Percentiles rank a stretch among this genome's conserved stretches.
Evolutionary conservation across 2,329 filamentous ascomycete genomes (phyloP).

Genomic region (Clonostachys solani): DNA sequence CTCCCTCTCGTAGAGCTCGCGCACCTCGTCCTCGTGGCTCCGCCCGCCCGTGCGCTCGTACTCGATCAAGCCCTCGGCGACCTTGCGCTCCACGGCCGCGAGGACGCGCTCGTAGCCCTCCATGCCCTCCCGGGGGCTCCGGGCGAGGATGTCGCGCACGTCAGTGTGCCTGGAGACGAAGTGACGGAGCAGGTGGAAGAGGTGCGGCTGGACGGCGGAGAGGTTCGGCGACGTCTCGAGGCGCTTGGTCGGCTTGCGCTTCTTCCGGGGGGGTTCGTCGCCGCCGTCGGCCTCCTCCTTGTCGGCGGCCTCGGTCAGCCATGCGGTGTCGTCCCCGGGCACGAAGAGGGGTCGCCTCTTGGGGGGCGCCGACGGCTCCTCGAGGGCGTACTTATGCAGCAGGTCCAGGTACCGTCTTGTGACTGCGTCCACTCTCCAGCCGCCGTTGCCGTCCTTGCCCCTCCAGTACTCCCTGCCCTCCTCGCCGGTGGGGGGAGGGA

Average conservation of each 20-base stretch:
- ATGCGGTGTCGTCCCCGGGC: conserved; percentile 47
- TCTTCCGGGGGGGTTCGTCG: conserved; percentile 48
- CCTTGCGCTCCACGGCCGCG: conserved; percentile 67
- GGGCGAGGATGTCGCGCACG: conserved; percentile 79
- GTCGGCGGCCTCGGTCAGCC: conserved; percentile 22
- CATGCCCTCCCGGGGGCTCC: conserved; percentile 65
- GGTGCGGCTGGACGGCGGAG: conserved; percentile 79
- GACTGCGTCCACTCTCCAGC: conserved; percentile 85
- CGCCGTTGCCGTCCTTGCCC: conserved; percentile 71
- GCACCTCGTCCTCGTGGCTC: conserved; percentile 37
- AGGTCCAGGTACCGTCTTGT: conserved; percentile 88
- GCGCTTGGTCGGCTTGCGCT: conserved; percentile 31
- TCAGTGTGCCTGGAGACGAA: conserved; percentile 77
- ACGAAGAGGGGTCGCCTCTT: conserved; percentile 69
- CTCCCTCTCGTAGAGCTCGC: conserved; percentile 14
- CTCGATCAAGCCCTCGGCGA: conserved; percentile 68
- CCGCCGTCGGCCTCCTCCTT: conserved; percentile 13
- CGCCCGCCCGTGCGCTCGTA: conserved; percentile 51
- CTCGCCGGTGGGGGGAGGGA: conserved; percentile 56
- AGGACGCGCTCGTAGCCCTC: conserved; percentile 74
- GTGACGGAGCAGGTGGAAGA: conserved; percentile 86
- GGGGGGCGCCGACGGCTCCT: conserved; percentile 51
- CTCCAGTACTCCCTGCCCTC: conserved; percentile 84
- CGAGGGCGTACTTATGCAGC: conserved; percentile 72
- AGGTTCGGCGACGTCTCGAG: conserved; percentile 55